A percentile compares a stretch with the other conserved stretches of the same genome.
phyloP scores from a whole-genome alignment of 306 rosid species.

The Rosa persica region DNA sequence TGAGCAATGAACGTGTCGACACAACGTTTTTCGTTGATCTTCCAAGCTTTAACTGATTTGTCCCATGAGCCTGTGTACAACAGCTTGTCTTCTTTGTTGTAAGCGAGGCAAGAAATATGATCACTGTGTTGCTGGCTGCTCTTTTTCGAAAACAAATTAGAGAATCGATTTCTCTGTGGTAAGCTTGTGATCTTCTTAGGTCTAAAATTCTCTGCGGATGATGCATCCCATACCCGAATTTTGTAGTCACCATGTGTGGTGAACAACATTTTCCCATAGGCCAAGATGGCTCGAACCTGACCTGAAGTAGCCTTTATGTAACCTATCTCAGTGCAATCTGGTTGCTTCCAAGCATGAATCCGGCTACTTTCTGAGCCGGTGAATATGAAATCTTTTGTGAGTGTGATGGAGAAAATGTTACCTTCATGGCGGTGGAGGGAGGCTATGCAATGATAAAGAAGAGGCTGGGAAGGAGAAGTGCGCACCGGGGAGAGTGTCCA shows the following conservation, averaged over 20 bases:
- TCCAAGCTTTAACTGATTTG: conserved; percentile 55
- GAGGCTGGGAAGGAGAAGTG: conserved; percentile 33
- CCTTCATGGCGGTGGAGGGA: conserved; percentile 60
- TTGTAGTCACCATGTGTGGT: conserved; percentile 47
- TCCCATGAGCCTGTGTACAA: conserved; percentile 60
- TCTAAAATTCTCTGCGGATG: conserved; percentile 32
- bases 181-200: conserved; percentile 43
- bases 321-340: conserved; percentile 50
- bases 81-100: conserved; percentile 48
- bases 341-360: conserved; percentile 51
- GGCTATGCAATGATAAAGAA: conserved; percentile 55
- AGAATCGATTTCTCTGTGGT: conserved; percentile 33
- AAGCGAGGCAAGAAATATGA: conserved; percentile 50
- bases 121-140: conserved; percentile 36
- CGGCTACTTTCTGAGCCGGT: conserved; percentile 52
- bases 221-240: conserved; percentile 46
- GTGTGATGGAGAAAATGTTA: conserved; percentile 42
- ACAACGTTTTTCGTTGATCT: conserved; percentile 38
- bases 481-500: conserved; percentile 40
- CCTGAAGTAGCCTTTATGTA: conserved; percentile 41
- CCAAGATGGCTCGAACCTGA: conserved; percentile 43
- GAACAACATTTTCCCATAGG: conserved; percentile 36
- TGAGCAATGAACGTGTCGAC: conserved; percentile 56
- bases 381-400: conserved; percentile 43
- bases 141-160: conserved; percentile 28